phyloP scores from a whole-genome alignment of 352 stramenopile genomes.

The Pythium graminicola region DNA sequence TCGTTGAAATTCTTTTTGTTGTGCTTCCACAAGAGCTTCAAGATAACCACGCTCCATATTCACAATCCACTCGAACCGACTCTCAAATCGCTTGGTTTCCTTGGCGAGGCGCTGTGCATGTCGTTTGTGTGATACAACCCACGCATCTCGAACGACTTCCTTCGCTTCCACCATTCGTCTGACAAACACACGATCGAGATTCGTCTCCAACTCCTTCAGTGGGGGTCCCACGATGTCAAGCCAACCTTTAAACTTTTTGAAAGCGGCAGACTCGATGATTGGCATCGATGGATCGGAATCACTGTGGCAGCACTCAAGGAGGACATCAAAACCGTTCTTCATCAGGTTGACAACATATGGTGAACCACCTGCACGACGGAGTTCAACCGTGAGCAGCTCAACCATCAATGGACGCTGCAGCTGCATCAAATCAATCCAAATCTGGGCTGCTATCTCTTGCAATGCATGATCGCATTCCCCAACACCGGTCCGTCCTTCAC shows the following conservation, averaged over 20 bases:
- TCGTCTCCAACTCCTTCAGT: conserved; percentile 56
- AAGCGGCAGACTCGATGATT: conserved; percentile 22
- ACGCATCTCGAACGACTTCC: conserved; percentile 48
- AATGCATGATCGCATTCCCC: conserved; percentile 24
- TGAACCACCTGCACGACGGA: conserved; percentile 37
- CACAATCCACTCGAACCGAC: conserved; percentile 36
- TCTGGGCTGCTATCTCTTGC: conserved; percentile 41
- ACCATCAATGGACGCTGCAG: conserved; percentile 47
- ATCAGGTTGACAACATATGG: conserved; percentile 71
- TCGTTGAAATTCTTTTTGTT: conserved; percentile 46
- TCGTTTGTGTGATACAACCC: conserved; percentile 41
- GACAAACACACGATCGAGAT: conserved; percentile 55
- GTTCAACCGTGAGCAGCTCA: conserved; percentile 58
- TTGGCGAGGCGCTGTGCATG: conserved; percentile 28
- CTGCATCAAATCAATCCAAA: conserved; percentile 67
- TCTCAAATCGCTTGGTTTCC: conserved; percentile 35
- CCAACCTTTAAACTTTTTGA: conserved; percentile 56
- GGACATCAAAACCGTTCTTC: conserved; percentile 68
- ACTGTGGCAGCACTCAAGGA: conserved; percentile 31
- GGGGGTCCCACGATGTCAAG: conserved; percentile 60
- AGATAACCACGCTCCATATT: conserved; percentile 31
- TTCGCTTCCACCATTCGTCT: conserved; percentile 43
- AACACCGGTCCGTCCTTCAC: conserved; percentile 7
- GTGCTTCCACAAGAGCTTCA: conserved; percentile 31
- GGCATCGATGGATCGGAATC: not conserved